phyloP scores from a whole-genome alignment of 2,329 filamentous ascomycete species.

The Arthrobotrys musiformis region DNA sequence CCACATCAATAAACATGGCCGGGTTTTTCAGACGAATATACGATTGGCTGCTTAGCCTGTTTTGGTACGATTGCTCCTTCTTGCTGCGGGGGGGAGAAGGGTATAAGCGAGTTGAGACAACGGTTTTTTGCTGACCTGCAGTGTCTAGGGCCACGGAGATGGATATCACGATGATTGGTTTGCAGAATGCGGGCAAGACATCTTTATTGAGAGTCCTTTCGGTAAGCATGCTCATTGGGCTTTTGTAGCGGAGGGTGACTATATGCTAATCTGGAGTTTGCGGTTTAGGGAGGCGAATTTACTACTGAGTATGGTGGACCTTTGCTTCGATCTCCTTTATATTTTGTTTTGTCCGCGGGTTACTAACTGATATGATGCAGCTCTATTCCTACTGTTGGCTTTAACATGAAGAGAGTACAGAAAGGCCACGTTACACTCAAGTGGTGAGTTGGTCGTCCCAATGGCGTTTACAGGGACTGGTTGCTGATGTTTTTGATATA shows the following conservation, averaged over 20 bases:
- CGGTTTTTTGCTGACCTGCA: constrained; percentile 52
- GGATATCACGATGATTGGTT: constrained; percentile 98
- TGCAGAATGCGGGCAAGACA: constrained; percentile 98
- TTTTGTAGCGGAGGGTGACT: constrained; percentile 51
- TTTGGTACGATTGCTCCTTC: constrained; percentile 76
- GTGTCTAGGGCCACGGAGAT: constrained; percentile 90
- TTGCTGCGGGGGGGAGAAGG: neutral
- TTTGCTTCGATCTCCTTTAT: neutral
- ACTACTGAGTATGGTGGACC: constrained; percentile 86
- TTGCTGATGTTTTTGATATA: constrained; percentile 60
- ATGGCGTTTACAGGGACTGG: neutral
- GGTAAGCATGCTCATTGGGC: constrained; percentile 70
- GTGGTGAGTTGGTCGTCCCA: constrained; percentile 69
- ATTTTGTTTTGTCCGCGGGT: constrained; percentile 23
- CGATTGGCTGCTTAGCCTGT: constrained; percentile 97
- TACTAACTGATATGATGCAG: constrained; percentile 66
- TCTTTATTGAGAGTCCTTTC: constrained; percentile 91
- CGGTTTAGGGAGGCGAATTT: constrained; percentile 88
- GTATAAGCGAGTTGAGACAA: constrained; percentile 47
- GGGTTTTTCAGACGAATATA: constrained; percentile 93
- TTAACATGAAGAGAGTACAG: constrained; percentile 98
- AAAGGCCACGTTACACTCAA: constrained; percentile 98
- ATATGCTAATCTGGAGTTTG: constrained; percentile 61
- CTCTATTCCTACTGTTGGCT: constrained; percentile 97
- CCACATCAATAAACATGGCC: constrained; percentile 73